Conservation (phyloP, 768 basidiomycete genomes). For the Tylopilus rubrobrunneus region DNA sequence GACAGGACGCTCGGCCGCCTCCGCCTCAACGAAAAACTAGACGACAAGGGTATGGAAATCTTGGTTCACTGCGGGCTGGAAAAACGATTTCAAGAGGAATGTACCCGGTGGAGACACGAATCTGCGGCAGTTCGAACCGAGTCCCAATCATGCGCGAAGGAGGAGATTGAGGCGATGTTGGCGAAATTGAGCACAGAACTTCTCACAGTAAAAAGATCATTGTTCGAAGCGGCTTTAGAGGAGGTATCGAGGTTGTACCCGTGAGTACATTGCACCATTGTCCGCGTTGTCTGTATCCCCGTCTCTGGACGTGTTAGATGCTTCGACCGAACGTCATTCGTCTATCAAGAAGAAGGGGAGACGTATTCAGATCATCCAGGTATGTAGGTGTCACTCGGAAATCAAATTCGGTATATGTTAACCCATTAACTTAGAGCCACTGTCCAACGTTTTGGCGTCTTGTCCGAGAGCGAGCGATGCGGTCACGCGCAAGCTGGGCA, state of each 20-base stretch:
- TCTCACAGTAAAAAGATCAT: neutral
- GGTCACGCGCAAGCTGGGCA: neutral
- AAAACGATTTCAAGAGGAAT: conserved; percentile 21
- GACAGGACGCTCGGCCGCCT: conserved; percentile 24
- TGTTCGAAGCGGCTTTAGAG: conserved; percentile 27
- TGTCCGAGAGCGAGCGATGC: conserved; percentile 15
- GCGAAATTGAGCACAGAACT: too few relatives aligned
- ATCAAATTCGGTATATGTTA: too few relatives aligned
- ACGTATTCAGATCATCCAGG: neutral
- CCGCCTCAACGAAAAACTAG: conserved; percentile 19
- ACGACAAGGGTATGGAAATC: conserved; percentile 23
- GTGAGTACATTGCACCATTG: conserved; percentile 7
- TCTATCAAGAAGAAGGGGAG: neutral
- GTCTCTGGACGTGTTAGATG: neutral
- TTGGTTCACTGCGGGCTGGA: conserved; percentile 29
- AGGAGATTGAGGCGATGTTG: too few relatives aligned
- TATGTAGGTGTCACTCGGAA: neutral
- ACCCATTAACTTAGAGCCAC: too few relatives aligned
- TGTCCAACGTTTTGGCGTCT: neutral
- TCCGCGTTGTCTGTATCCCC: neutral
- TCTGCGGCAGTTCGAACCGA: neutral
- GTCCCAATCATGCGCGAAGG: too few relatives aligned
- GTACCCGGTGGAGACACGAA: conserved; percentile 22
- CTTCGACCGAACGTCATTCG: conserved; percentile 15
- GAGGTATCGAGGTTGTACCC: conserved; percentile 21